Percentiles rank a stretch among this genome's conserved stretches.
These are phyloP conservation scores for Solanum pinnatisectum DNA, from an alignment of 257 asterid genomes.

Conservation along the genomic window DNA sequence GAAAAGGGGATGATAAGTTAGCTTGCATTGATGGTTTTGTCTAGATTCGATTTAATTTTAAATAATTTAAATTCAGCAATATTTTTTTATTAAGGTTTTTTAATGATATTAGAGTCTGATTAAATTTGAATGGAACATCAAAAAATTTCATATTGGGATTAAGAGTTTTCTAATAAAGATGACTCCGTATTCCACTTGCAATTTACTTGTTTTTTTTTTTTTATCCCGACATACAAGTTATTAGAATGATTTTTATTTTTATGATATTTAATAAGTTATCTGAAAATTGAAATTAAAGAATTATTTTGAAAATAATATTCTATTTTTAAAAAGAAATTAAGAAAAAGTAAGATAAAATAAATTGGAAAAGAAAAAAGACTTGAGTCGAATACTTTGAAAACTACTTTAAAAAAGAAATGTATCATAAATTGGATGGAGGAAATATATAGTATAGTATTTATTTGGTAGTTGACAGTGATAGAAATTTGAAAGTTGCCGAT, in stretches of 20 bases:
- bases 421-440: background rate
- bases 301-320: too few species aligned
- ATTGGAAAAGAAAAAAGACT: background rate
- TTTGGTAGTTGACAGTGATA: background rate
- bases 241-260: too few species aligned
- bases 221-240: background rate
- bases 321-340: background rate
- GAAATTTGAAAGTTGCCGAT: background rate
- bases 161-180: too few species aligned
- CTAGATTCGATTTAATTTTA: constrained; percentile 1
- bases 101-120: too few species aligned
- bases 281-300: background rate
- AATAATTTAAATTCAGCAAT: background rate
- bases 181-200: background rate
- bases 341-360: background rate
- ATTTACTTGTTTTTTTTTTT: too few species aligned
- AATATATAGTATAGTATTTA: background rate
- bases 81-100: background rate
- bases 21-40: constrained; percentile 7
- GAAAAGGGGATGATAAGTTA: background rate
- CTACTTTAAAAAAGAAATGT: background rate
- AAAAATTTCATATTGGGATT: accelerated
- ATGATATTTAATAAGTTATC: background rate
- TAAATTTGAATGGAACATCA: accelerated
- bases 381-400: background rate